These are phyloP conservation scores for Dunaliella sp. DNA, from an alignment of 139 green algal genomes.

Conservation along the genomic window DNA sequence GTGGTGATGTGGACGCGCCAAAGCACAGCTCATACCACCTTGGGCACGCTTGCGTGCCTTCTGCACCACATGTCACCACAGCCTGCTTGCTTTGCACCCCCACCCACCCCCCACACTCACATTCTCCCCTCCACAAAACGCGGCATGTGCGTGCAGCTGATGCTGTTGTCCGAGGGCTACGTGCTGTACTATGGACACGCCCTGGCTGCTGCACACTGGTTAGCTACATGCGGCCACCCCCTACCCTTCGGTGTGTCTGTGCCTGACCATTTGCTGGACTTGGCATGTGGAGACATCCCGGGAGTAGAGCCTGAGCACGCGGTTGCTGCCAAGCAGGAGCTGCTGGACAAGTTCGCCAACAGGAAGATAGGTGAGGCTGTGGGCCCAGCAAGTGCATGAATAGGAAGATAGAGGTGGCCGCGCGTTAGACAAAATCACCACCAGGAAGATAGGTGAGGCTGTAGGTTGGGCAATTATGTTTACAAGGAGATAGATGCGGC, in stretches of 20 bases:
- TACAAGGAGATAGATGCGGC: too few species aligned
- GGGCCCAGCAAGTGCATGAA: too few species aligned
- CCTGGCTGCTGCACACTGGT: conserved; percentile 79
- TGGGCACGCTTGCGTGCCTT: too few species aligned
- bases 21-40: too few species aligned
- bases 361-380: conserved; percentile 4
- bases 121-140: too few species aligned
- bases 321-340: neutral
- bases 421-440: conserved; percentile 16
- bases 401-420: too few species aligned
- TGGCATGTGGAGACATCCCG: conserved; percentile 29
- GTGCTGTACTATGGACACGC: conserved; percentile 80
- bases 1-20: conserved; percentile 75
- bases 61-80: too few species aligned
- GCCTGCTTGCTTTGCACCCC: too few species aligned
- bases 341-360: conserved; percentile 23
- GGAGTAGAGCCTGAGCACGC: neutral
- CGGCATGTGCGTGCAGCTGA: conserved; percentile 47
- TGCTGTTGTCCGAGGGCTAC: conserved; percentile 70
- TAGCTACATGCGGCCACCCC: conserved; percentile 51
- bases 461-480: too few species aligned
- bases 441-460: conserved; percentile 6
- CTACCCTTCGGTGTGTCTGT: conserved; percentile 62
- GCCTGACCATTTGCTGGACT: conserved; percentile 75
- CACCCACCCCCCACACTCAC: too few species aligned